Percentiles rank a stretch among this genome's conserved stretches.
Conservation (phyloP, 805 yeast species). For the Wickerhamiella dianesei region DNA sequence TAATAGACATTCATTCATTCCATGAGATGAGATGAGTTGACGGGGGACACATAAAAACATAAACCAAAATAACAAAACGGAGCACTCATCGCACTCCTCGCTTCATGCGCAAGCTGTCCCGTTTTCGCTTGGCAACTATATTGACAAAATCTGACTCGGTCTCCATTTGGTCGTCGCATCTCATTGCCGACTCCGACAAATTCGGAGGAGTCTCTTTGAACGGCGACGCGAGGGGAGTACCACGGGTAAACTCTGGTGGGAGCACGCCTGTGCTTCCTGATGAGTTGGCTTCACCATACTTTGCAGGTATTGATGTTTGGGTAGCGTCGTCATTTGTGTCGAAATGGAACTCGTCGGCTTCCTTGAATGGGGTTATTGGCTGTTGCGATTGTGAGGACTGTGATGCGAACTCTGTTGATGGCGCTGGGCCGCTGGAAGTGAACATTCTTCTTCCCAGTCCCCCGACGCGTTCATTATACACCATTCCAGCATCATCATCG, state of each 20-base stretch:
- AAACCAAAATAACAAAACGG: too few species aligned
- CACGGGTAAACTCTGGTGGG: not conserved
- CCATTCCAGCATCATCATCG: not conserved
- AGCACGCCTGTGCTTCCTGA: not conserved
- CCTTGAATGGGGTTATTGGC: not conserved
- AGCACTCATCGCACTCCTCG: conserved; percentile 27
- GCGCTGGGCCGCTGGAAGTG: not conserved
- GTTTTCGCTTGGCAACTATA: conserved; percentile 38
- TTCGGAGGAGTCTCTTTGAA: conserved; percentile 17
- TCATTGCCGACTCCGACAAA: not conserved
- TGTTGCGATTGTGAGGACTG: too few species aligned
- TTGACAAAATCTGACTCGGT: conserved; percentile 24
- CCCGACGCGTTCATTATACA: conserved; percentile 3
- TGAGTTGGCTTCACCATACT: not conserved
- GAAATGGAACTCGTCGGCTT: conserved; percentile 1
- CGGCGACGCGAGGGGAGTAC: conserved; percentile 20
- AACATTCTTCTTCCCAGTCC: conserved; percentile 1
- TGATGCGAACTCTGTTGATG: too few species aligned
- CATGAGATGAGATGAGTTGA: too few species aligned
- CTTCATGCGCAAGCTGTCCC: conserved; percentile 39
- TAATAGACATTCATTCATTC: too few species aligned
- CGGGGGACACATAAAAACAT: too few species aligned
- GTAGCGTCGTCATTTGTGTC: conserved; percentile 4
- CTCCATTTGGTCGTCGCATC: conserved; percentile 2
- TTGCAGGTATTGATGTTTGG: not conserved